Percentiles rank a stretch among this genome's conserved stretches.
phyloP scores from a whole-genome alignment of 495 filamentous ascomycete species.

The Chaetomium tenue region DNA sequence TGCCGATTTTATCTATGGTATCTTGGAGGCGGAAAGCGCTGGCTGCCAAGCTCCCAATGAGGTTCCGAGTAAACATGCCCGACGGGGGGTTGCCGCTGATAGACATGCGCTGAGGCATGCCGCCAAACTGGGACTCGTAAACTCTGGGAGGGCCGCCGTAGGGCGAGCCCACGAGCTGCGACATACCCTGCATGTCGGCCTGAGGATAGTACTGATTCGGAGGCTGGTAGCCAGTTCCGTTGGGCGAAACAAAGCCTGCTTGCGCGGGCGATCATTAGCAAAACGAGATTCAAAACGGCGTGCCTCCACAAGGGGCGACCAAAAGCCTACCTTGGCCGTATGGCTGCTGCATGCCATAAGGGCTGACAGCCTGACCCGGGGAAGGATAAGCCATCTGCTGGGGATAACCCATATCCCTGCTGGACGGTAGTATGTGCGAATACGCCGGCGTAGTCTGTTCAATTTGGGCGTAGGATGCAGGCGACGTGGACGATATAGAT shows the following conservation, averaged over 20 bases:
- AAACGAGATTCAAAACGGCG: neutral
- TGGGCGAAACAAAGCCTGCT: constrained; percentile 29
- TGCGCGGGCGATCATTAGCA: neutral
- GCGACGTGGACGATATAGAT: constrained; percentile 74
- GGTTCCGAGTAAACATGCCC: constrained; percentile 94
- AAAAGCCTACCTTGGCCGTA: constrained; percentile 25
- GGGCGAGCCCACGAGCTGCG: constrained; percentile 23
- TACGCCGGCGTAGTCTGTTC: constrained; percentile 37
- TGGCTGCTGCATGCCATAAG: constrained; percentile 30
- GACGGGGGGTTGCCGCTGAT: constrained; percentile 51
- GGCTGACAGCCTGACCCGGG: constrained; percentile 25
- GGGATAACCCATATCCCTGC: constrained; percentile 30
- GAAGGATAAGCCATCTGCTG: constrained; percentile 29
- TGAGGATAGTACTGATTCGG: constrained; percentile 34
- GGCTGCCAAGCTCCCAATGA: constrained; percentile 89
- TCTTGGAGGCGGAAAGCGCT: constrained; percentile 87
- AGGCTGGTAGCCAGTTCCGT: constrained; percentile 31
- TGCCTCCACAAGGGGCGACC: neutral
- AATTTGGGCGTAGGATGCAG: constrained; percentile 37
- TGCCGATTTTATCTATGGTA: constrained; percentile 77
- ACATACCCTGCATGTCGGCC: constrained; percentile 26
- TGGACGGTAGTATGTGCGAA: constrained; percentile 39
- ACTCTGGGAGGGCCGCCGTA: constrained; percentile 30
- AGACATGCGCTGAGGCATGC: constrained; percentile 37
- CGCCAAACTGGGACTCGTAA: constrained; percentile 28